Conservation (phyloP, 1,284 basidiomycete species). For the Entoloma clypeatum region DNA sequence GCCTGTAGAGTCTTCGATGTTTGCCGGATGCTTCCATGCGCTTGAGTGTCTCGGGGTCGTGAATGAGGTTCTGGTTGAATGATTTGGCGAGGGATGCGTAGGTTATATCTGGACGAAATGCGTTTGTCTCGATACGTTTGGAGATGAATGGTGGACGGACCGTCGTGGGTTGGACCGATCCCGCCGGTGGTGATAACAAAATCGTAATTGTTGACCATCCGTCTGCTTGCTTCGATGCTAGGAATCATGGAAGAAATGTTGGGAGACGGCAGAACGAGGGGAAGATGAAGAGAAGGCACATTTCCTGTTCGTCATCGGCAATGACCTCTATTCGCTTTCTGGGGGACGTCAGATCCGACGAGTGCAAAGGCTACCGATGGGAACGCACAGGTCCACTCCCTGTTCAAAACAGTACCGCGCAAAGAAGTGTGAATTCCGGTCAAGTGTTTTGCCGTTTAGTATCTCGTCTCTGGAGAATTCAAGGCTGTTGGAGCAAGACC, state of each 20-base stretch:
- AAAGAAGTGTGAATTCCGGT: constrained; percentile 83
- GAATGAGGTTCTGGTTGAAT: constrained; percentile 70
- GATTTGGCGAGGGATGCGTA: constrained; percentile 85
- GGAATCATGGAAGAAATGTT: constrained; percentile 8
- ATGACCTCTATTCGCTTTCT: constrained; percentile 91
- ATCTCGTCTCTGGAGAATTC: constrained; percentile 66
- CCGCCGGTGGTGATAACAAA: constrained; percentile 86
- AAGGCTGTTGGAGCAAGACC: constrained; percentile 1
- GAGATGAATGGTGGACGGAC: constrained; percentile 34
- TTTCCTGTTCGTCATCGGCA: constrained; percentile 85
- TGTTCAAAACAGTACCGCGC: constrained; percentile 86
- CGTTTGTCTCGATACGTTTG: constrained; percentile 4
- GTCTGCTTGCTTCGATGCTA: constrained; percentile 79
- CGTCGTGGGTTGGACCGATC: constrained; percentile 86
- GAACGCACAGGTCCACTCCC: constrained; percentile 78
- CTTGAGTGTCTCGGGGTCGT: constrained; percentile 77
- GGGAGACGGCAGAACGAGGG: background rate
- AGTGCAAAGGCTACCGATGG: constrained; percentile 8
- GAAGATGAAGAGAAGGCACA: constrained; percentile 48
- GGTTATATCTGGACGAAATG: constrained; percentile 66
- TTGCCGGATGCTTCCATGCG: constrained; percentile 74
- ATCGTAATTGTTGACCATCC: constrained; percentile 82
- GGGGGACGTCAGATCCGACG: constrained; percentile 23
- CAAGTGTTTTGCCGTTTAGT: constrained; percentile 83
- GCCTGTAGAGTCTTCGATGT: constrained; percentile 49